Percentiles rank a stretch among this genome's conserved stretches.
These are phyloP conservation scores for Geotrichum candidum DNA, from an alignment of 1,139 yeast species.

Conservation along the genomic window DNA sequence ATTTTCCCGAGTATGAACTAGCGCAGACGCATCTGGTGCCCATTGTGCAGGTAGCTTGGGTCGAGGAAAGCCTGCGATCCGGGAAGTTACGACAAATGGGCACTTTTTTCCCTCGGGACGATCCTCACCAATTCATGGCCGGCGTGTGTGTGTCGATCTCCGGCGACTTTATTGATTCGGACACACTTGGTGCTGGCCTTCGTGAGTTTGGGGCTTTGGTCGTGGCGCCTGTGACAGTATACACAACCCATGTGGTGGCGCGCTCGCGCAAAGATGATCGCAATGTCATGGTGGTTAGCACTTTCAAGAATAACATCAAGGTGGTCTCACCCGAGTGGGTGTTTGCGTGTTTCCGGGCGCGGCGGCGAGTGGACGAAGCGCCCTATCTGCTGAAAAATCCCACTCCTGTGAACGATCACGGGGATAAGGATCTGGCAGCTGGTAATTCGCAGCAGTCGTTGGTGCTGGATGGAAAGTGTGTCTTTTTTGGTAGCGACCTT, in stretches of 20 bases:
- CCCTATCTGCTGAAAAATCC: constrained; percentile 39
- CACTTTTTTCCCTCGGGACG: background rate
- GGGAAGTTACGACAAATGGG: constrained; percentile 35
- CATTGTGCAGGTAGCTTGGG: constrained; percentile 62
- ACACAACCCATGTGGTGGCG: constrained; percentile 74
- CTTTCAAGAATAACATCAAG: constrained; percentile 34
- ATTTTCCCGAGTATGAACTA: constrained; percentile 50
- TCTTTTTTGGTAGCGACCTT: constrained; percentile 2
- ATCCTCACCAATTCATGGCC: background rate
- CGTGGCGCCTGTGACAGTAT: constrained; percentile 51
- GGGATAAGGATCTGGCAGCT: background rate
- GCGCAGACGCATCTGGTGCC: constrained; percentile 59
- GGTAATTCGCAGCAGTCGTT: background rate
- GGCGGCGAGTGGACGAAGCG: constrained; percentile 46
- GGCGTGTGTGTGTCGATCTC: constrained; percentile 48
- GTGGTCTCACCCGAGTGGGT: constrained; percentile 69
- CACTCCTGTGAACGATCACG: background rate
- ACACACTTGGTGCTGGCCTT: constrained; percentile 63
- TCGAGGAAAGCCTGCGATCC: constrained; percentile 44
- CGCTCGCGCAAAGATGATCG: constrained; percentile 43
- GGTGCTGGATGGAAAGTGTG: background rate
- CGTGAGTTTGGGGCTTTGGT: constrained; percentile 42
- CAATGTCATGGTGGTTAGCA: constrained; percentile 29
- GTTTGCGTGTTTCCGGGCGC: constrained; percentile 56
- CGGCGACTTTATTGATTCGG: constrained; percentile 55